Evolutionary conservation across 73 alveolate genomes (phyloP).

Genomic region (Blepharisma japonicum): DNA sequence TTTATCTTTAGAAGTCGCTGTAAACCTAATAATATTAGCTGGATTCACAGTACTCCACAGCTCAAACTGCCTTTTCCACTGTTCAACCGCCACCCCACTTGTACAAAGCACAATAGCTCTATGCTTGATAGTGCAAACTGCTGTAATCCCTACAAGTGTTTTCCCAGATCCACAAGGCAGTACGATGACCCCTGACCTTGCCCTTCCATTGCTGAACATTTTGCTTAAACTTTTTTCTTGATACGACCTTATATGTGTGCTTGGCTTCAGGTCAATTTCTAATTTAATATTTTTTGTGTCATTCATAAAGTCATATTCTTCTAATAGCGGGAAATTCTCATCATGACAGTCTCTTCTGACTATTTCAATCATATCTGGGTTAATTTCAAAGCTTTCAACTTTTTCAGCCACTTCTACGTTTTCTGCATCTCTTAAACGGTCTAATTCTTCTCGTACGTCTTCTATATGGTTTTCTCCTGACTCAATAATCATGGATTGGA

Average conservation of each 20-base stretch:
- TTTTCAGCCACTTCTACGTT: conserved; percentile 40
- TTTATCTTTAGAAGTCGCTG: conserved; percentile 65
- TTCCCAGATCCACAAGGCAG: conserved; percentile 99
- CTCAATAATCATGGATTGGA: conserved; percentile 5
- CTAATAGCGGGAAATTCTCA: conserved; percentile 58
- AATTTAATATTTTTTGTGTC: conserved; percentile 60
- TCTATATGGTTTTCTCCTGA: conserved; percentile 2
- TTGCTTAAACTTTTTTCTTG: conserved; percentile 86
- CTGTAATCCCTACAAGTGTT: conserved; percentile 85
- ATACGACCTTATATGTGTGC: conserved; percentile 78
- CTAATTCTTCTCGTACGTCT: conserved; percentile 42
- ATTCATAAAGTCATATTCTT: conserved; percentile 33
- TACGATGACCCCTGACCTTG: conserved; percentile 95
- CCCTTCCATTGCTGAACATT: conserved; percentile 90
- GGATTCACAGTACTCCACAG: conserved; percentile 52
- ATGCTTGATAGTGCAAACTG: conserved; percentile 85
- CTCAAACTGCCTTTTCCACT: conserved; percentile 68
- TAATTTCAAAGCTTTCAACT: conserved; percentile 41
- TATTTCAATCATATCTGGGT: conserved; percentile 51
- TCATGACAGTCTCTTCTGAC: conserved; percentile 71
- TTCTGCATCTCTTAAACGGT: conserved; percentile 42
- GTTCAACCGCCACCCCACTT: conserved; percentile 84
- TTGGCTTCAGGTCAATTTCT: conserved; percentile 68
- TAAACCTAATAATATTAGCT: conserved; percentile 57
- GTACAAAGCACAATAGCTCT: conserved; percentile 78